These are phyloP conservation scores for Candida glucosophila DNA, from an alignment of 1,139 yeast genomes.

Conservation along the genomic window DNA sequence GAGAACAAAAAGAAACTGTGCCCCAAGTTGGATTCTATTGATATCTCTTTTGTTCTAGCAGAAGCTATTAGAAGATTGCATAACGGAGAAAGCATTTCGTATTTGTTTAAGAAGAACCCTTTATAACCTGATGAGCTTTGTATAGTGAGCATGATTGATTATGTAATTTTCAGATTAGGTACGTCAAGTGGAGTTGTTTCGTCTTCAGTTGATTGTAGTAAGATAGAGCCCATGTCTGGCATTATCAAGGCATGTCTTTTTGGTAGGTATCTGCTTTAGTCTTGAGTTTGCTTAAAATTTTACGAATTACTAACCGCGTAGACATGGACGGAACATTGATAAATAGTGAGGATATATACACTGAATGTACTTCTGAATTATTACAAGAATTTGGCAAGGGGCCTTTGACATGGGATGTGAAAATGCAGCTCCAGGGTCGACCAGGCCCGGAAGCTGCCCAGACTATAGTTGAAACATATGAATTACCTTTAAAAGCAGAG, in stretches of 20 bases:
- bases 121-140: constrained; percentile 12
- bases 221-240: constrained; percentile 3
- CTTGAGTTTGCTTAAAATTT: neutral
- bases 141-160: too few species aligned
- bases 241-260: constrained; percentile 80
- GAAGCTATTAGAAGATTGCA: constrained; percentile 78
- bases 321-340: constrained; percentile 94
- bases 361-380: constrained; percentile 61
- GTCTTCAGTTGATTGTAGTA: too few species aligned
- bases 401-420: constrained; percentile 82
- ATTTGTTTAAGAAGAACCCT: constrained; percentile 53
- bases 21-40: constrained; percentile 57
- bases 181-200: too few species aligned
- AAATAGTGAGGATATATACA: constrained; percentile 86
- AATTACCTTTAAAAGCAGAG: constrained; percentile 58
- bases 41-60: constrained; percentile 65
- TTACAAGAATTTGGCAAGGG: constrained; percentile 65
- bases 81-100: constrained; percentile 76
- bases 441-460: constrained; percentile 69
- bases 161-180: too few species aligned
- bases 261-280: too few species aligned
- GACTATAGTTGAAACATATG: constrained; percentile 57
- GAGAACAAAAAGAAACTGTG: constrained; percentile 40
- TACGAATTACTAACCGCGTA: constrained; percentile 12
- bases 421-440: constrained; percentile 78